Conservation (phyloP, 2,329 filamentous ascomycete species). For the Nothophaeocryptopus gaeumannii region DNA sequence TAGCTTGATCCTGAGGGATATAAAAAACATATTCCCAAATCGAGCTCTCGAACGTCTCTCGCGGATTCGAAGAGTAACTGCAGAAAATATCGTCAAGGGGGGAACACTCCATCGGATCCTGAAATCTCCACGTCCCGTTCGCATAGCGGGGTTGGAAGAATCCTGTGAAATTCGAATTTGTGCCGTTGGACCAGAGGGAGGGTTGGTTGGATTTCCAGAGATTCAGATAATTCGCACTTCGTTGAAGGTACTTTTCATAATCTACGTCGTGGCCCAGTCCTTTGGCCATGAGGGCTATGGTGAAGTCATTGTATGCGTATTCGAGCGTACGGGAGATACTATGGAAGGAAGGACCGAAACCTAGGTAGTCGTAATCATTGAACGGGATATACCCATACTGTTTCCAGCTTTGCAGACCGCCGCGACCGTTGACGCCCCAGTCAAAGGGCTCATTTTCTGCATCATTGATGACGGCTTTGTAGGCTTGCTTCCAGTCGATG, state of each 20-base stretch:
- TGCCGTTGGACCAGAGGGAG: constrained; percentile 51
- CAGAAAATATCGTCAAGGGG: constrained; percentile 52
- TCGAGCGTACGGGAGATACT: constrained; percentile 68
- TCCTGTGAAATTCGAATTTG: constrained; percentile 62
- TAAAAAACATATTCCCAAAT: constrained; percentile 69
- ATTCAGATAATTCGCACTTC: constrained; percentile 68
- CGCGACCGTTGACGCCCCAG: constrained; percentile 68
- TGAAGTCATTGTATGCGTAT: constrained; percentile 69
- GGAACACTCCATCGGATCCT: constrained; percentile 55
- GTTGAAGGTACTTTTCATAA: constrained; percentile 58
- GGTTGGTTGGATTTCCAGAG: constrained; percentile 63
- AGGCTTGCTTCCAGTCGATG: constrained; percentile 66
- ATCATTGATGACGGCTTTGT: constrained; percentile 68
- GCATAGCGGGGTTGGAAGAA: constrained; percentile 67
- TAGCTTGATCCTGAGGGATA: constrained; percentile 42
- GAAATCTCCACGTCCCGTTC: constrained; percentile 65
- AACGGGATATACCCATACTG: constrained; percentile 59
- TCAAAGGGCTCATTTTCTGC: constrained; percentile 67
- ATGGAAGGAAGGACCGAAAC: constrained; percentile 66
- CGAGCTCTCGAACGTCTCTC: constrained; percentile 69
- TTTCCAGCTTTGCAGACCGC: constrained; percentile 70
- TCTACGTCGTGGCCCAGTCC: constrained; percentile 55
- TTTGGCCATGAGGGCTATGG: constrained; percentile 61
- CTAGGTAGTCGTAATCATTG: constrained; percentile 52
- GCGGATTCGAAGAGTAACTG: constrained; percentile 48